Evolutionary conservation across 164 flowering plant species (phyloP).

Genomic region (Euptelea pleiosperma): DNA sequence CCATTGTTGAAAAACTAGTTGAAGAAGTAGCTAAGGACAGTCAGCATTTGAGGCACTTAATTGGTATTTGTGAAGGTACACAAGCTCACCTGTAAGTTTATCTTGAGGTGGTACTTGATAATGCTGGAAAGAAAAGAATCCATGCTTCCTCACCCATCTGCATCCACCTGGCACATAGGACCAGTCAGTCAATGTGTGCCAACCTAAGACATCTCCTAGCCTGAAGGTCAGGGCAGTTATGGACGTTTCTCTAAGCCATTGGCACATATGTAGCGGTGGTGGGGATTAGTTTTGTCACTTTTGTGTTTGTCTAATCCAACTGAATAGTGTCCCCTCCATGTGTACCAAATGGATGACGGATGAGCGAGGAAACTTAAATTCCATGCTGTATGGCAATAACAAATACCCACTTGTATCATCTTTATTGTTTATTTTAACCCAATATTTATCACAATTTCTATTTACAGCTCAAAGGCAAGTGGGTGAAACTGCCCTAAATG

Average conservation of each 20-base stretch:
- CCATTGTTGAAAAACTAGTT: slow-evolving; percentile 64
- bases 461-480: slow-evolving; percentile 87
- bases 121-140: neutral
- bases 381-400: neutral
- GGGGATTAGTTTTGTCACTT: too few relatives aligned
- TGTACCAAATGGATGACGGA: neutral
- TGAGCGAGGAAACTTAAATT: neutral
- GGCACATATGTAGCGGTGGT: too few relatives aligned
- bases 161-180: neutral
- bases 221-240: too few relatives aligned
- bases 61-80: slow-evolving; percentile 75
- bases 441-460: neutral
- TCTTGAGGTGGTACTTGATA: neutral
- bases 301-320: neutral
- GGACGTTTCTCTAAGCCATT: neutral
- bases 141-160: neutral
- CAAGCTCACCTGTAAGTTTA: neutral
- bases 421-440: neutral
- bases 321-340: neutral
- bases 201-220: neutral
- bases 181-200: neutral
- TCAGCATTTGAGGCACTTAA: slow-evolving; percentile 52
- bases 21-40: slow-evolving; percentile 61
- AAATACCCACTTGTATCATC: neutral
- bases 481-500: slow-evolving; percentile 82